Percentiles rank a stretch among this genome's conserved stretches.
Evolutionary conservation across 768 basidiomycete species (phyloP).

Genomic region (Naganishia vishniacii): DNA sequence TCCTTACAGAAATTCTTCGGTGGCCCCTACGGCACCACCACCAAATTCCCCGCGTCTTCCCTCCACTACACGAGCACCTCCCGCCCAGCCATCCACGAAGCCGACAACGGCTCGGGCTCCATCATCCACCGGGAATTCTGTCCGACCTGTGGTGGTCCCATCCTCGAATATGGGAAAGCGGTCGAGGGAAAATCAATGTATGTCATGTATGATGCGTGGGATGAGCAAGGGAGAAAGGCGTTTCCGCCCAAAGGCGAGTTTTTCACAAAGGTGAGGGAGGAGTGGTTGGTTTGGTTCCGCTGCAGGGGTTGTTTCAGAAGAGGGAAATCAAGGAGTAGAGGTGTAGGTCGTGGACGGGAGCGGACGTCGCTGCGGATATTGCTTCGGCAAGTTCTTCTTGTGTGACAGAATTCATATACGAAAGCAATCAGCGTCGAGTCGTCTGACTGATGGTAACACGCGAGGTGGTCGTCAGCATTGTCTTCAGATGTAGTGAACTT

Average conservation of each 20-base stretch:
- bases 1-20: neutral
- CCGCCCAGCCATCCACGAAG: neutral
- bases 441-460: no score
- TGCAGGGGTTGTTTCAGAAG: conserved; percentile 12
- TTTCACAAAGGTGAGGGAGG: conserved; percentile 6
- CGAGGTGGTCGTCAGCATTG: no score
- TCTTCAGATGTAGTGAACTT: no score
- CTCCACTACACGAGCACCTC: conserved; percentile 3
- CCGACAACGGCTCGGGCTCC: conserved; percentile 16
- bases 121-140: conserved; percentile 15
- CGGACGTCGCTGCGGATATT: no score
- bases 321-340: conserved; percentile 18
- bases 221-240: conserved; percentile 3
- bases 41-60: conserved; percentile 6
- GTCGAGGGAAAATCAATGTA: neutral
- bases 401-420: no score
- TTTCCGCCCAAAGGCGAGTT: conserved; percentile 17
- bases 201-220: conserved; percentile 12
- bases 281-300: conserved; percentile 17
- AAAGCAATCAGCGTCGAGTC: no score
- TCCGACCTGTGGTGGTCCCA: conserved; percentile 2
- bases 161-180: conserved; percentile 1
- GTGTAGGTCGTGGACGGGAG: no score
- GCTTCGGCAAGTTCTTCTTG: no score
- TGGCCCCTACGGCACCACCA: neutral